phyloP scores from a whole-genome alignment of 805 yeast genomes.

The Saturnispora galanensis region DNA sequence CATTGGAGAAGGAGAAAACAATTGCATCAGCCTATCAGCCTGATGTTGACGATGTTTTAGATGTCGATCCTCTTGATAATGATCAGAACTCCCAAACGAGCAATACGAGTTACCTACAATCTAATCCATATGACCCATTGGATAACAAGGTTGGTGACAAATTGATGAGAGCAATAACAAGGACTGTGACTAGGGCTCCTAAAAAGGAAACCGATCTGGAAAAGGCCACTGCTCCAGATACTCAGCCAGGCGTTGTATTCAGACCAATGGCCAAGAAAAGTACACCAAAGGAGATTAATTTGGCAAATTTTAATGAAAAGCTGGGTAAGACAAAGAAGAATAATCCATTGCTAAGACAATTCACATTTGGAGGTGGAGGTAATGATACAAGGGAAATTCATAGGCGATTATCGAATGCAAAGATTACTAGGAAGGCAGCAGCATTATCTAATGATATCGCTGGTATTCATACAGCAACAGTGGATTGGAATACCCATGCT shows the following conservation, averaged over 20 bases:
- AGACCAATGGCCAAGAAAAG: too few relatives aligned
- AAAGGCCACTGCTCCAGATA: background rate
- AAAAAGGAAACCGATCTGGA: conserved; percentile 4
- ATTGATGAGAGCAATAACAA: conserved; percentile 19
- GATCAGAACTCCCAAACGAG: conserved; percentile 13
- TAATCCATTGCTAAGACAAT: conserved; percentile 19
- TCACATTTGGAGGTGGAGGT: conserved; percentile 25
- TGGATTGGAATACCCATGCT: conserved; percentile 8
- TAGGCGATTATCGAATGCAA: conserved; percentile 27
- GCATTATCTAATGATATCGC: conserved; percentile 36
- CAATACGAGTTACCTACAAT: conserved; percentile 17
- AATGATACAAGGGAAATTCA: conserved; percentile 23
- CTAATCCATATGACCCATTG: conserved; percentile 21
- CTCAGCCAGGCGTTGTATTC: too few relatives aligned
- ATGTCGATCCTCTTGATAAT: conserved; percentile 19
- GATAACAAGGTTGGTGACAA: conserved; percentile 19
- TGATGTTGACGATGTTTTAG: conserved; percentile 11
- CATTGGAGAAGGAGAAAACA: conserved; percentile 44
- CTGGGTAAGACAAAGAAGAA: conserved; percentile 1
- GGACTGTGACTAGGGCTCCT: conserved; percentile 13
- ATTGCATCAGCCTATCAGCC: conserved; percentile 37
- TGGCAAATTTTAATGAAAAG: conserved; percentile 10
- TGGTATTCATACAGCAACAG: conserved; percentile 26
- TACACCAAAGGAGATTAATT: conserved; percentile 11
- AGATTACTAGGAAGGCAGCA: conserved; percentile 34